Percentiles rank a stretch among this genome's conserved stretches.
Conservation (phyloP, 73 alveolate species). For the Symbiodinium pilosum region DNA sequence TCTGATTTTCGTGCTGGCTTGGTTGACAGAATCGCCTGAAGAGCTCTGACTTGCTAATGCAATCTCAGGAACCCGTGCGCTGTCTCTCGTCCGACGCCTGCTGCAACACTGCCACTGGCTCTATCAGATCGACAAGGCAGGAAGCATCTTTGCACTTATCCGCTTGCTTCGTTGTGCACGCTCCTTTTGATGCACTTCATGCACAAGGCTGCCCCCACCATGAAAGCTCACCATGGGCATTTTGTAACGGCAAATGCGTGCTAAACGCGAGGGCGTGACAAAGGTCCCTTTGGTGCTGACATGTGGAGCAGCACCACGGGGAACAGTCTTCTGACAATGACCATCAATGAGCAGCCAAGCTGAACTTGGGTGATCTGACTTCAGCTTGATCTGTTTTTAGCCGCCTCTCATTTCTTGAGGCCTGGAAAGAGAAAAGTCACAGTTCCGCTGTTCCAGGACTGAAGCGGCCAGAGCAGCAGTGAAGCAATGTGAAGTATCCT, state of each 20-base stretch:
- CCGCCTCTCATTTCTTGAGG: neutral
- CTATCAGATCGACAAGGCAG: slow-evolving; percentile 23
- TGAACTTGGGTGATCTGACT: too few species aligned
- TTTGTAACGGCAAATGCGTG: too few species aligned
- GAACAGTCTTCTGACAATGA: slow-evolving; percentile 65
- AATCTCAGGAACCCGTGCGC: slow-evolving; percentile 70
- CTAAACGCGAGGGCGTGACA: too few species aligned
- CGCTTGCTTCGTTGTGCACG: neutral
- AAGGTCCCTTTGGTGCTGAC: neutral
- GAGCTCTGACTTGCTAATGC: neutral
- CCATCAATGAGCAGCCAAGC: slow-evolving; percentile 74
- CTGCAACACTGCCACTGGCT: slow-evolving; percentile 31
- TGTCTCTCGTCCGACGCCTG: slow-evolving; percentile 65
- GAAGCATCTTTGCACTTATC: neutral
- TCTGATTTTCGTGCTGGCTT: neutral
- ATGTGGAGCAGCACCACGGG: neutral
- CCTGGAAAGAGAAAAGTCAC: slow-evolving; percentile 74
- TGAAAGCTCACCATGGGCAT: neutral
- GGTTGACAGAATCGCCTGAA: too few species aligned
- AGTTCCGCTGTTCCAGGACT: slow-evolving; percentile 71
- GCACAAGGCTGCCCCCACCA: neutral
- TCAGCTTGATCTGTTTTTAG: too few species aligned
- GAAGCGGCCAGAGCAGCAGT: neutral
- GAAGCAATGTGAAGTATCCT: neutral
- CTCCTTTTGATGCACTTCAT: neutral